Conservation (phyloP, 2,329 filamentous ascomycete species). For the Westerdykella ornata region DNA sequence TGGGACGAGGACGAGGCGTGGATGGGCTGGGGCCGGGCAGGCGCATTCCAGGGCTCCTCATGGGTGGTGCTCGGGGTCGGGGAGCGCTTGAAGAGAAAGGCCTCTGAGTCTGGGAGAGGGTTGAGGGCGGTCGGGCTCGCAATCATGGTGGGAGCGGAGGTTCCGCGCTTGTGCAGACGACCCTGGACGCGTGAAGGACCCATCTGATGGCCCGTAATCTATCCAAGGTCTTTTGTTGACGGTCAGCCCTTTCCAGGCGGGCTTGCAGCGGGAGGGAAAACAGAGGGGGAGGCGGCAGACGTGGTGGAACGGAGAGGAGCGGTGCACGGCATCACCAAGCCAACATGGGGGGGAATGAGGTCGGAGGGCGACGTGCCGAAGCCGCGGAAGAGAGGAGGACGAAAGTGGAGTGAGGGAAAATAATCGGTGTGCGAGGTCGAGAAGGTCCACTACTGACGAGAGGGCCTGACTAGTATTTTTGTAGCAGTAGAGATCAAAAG, state of each 20-base stretch:
- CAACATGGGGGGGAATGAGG: slow-evolving; percentile 8
- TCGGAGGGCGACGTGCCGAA: too few species aligned
- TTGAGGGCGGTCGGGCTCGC: slow-evolving; percentile 26
- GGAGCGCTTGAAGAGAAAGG: slow-evolving; percentile 30
- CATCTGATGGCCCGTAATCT: slow-evolving; percentile 11
- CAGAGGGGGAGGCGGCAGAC: slow-evolving; percentile 3
- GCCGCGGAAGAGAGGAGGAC: slow-evolving; percentile 1
- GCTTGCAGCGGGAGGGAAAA: slow-evolving; percentile 2
- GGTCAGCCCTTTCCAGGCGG: neutral
- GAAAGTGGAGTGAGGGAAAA: too few species aligned
- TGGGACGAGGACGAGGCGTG: slow-evolving; percentile 12
- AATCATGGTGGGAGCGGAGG: slow-evolving; percentile 34
- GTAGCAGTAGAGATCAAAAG: too few species aligned
- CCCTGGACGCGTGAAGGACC: slow-evolving; percentile 24
- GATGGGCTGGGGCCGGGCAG: slow-evolving; percentile 20
- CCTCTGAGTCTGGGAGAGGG: slow-evolving; percentile 22
- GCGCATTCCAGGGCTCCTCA: slow-evolving; percentile 30
- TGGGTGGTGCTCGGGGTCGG: slow-evolving; percentile 30
- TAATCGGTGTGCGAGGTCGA: too few species aligned
- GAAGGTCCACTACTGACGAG: too few species aligned
- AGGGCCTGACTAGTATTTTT: too few species aligned
- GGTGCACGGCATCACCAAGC: slow-evolving; percentile 19
- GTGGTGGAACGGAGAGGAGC: slow-evolving; percentile 3
- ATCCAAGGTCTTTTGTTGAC: neutral
- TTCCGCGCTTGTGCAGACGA: slow-evolving; percentile 37